Evolutionary conservation across 2,329 filamentous ascomycete genomes (phyloP), one percentile per base, ranked within the genome.

Genomic region (Paraconiothyrium sp.): DNA sequence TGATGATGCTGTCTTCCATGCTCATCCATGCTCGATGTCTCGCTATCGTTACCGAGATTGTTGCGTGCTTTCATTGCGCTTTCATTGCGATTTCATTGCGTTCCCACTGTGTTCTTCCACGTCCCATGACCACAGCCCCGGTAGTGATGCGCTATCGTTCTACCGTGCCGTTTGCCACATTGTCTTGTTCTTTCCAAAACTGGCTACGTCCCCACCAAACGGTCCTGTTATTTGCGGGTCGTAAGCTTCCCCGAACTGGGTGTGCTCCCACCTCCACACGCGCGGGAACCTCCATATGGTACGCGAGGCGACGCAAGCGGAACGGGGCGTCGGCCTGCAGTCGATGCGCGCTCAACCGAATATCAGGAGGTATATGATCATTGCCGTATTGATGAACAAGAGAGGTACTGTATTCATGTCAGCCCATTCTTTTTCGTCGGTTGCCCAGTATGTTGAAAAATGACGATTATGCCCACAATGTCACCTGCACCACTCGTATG

Each of bases 371-470:
- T 79, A 79, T 8, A 78, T 59, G 60, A 79, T 79, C 63, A 79
- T 75, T 43, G 76, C 62, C 5, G 76, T 78, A 62, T 79, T 79
- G 63, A 79, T 78, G 54, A 74, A 70, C 64, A 79, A 79, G 59
- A 79, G 71, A 0, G 77, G 77, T 76, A 79, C 77, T 79, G 57
- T 10, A 22, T 34, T 10, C 34, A 22, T 27, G 63, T 72, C 50
- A 73, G 67, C 39, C 20, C 27, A 1, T 44, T 22, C 35, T 24
- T 8, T 30, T 8, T 20, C 11, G 22, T 20, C 52, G 6, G 22
- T 27, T 20, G 27, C 54, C 24, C 59, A 20, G 20, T 3, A 11
- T 49, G 14, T 32, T 22, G 20, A 13, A 37, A 13, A 9, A 20
- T 10, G 4, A 43, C 35, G 27, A 24, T 27, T 43, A 16, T 34